Base-by-base conservation (phyloP, 2,329 filamentous ascomycete genomes). In the Xylariaceae sp. region DNA sequence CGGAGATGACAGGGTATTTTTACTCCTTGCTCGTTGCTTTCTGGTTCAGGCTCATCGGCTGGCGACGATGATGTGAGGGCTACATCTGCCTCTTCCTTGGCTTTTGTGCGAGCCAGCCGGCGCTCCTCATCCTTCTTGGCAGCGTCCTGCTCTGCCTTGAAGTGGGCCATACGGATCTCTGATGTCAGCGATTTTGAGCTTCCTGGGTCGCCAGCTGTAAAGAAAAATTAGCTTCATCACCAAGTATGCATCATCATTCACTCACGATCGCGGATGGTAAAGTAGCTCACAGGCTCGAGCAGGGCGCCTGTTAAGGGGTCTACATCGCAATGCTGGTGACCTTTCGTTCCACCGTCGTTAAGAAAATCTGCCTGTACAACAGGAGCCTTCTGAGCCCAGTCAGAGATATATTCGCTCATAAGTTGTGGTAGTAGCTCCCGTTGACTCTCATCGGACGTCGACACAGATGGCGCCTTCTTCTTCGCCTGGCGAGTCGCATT, bases 211-310 rank as follows among this genome's bases (percentile, higher is more conserved):
- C n/a, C n/a, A n/a, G n/a, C n/a, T n/a, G n/a, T n/a, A n/a, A n/a
- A n/a, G n/a, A n/a, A n/a, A n/a, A n/a, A n/a, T n/a, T n/a, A n/a
- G n/a, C n/a, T n/a, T n/a, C n/a, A n/a, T n/a, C n/a, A n/a, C n/a
- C n/a, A n/a, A n/a, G n/a, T n/a, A 41, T 37, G 75, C 65, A 42
- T 79, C 74, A 0, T 42, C 22, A 0, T 52, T 40, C 1, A 37
- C 49, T 1, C 64, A 74, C 0, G 74, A 74, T 0, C 75, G 70
- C 17, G 78, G 47, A 34, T 67, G 60, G 34, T 68, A 73, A 7
- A 37, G 62, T 48, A 44, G 22, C 44, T 49, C 38, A 29, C 25
- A 7, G 40, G 25, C 2, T 35, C 29, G 16, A 29, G 12, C 4
- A 20, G n/a, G 25, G 16, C 17, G n/a, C 14, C 27, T 11, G 25